Percentiles rank a stretch among this genome's conserved stretches.
phyloP scores from a whole-genome alignment of 345 rosid species.

The Ceriops decandra region DNA sequence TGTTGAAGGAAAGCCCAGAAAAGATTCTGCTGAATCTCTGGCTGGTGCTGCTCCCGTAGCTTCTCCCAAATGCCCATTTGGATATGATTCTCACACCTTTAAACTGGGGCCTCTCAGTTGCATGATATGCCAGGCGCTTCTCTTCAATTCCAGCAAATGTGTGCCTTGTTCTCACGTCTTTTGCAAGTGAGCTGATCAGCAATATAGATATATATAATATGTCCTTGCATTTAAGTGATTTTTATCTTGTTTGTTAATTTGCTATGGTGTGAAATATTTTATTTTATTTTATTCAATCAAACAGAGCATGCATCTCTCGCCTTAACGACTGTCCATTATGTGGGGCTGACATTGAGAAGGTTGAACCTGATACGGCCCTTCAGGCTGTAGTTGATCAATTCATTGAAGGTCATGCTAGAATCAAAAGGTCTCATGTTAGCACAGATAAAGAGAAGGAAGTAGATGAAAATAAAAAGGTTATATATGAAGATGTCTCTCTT shows the following conservation, averaged over 20 bases:
- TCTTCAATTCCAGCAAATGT: slow-evolving; percentile 69
- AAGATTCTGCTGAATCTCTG: slow-evolving; percentile 26
- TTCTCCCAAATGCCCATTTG: slow-evolving; percentile 85
- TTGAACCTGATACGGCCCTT: slow-evolving; percentile 65
- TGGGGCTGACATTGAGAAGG: slow-evolving; percentile 88
- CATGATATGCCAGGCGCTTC: slow-evolving; percentile 83
- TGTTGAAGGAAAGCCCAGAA: slow-evolving; percentile 27
- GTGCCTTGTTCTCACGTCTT: slow-evolving; percentile 83
- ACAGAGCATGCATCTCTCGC: slow-evolving; percentile 65
- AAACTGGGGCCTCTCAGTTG: slow-evolving; percentile 98
- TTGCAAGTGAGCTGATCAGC: slow-evolving; percentile 62
- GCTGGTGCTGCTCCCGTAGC: neutral
- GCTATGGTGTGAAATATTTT: neutral
- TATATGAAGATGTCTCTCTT: slow-evolving; percentile 88
- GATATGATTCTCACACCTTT: slow-evolving; percentile 84
- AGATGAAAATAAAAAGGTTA: slow-evolving; percentile 49
- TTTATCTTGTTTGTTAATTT: neutral
- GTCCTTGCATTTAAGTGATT: neutral
- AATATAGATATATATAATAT: no score
- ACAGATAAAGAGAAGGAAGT: slow-evolving; percentile 43
- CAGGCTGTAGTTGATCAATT: slow-evolving; percentile 81
- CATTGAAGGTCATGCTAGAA: slow-evolving; percentile 94
- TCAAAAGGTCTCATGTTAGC: slow-evolving; percentile 64
- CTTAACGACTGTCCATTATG: slow-evolving; percentile 93
- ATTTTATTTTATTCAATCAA: slow-evolving; percentile 1